Evolutionary conservation across 805 yeast species (phyloP).

Genomic region (Metschnikowia orientalis): DNA sequence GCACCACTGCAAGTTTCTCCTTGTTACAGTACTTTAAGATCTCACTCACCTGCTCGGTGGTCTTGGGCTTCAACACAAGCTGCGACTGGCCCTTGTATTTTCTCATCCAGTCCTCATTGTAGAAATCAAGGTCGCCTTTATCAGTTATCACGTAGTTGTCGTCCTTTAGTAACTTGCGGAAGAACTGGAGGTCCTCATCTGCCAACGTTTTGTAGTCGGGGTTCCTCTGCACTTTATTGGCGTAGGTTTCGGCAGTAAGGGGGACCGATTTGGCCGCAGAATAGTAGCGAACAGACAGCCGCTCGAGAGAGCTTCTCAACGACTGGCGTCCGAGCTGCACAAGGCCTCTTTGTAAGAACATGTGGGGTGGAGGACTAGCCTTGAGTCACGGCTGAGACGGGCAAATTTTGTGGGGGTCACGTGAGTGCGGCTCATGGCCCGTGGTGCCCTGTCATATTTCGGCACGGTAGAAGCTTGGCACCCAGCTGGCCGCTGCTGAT

Average conservation of each 20-base stretch:
- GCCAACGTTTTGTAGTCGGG: slow-evolving; percentile 48
- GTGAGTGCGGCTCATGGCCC: too few species aligned
- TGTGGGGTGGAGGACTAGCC: background rate
- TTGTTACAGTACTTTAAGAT: slow-evolving; percentile 80
- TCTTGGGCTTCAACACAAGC: slow-evolving; percentile 76
- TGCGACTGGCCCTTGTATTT: slow-evolving; percentile 86
- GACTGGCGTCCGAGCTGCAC: background rate
- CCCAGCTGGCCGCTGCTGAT: slow-evolving; percentile 2
- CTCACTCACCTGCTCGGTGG: slow-evolving; percentile 69
- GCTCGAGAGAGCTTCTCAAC: background rate
- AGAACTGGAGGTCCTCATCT: slow-evolving; percentile 54
- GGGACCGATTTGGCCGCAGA: slow-evolving; percentile 34
- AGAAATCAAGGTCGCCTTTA: slow-evolving; percentile 59
- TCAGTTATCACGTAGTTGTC: slow-evolving; percentile 49
- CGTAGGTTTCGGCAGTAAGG: slow-evolving; percentile 69
- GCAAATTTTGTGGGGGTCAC: slow-evolving; percentile 5
- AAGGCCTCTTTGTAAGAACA: background rate
- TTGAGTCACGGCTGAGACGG: background rate
- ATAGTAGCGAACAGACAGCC: slow-evolving; percentile 14
- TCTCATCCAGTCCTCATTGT: slow-evolving; percentile 92
- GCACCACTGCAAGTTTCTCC: slow-evolving; percentile 75
- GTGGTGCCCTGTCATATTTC: too few species aligned
- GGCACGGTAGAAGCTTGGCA: too few species aligned
- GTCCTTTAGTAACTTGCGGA: slow-evolving; percentile 54
- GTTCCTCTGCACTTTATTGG: slow-evolving; percentile 49